phyloP scores from a whole-genome alignment of 2,329 filamentous ascomycete genomes.

The Thielaviopsis ethacetica region DNA sequence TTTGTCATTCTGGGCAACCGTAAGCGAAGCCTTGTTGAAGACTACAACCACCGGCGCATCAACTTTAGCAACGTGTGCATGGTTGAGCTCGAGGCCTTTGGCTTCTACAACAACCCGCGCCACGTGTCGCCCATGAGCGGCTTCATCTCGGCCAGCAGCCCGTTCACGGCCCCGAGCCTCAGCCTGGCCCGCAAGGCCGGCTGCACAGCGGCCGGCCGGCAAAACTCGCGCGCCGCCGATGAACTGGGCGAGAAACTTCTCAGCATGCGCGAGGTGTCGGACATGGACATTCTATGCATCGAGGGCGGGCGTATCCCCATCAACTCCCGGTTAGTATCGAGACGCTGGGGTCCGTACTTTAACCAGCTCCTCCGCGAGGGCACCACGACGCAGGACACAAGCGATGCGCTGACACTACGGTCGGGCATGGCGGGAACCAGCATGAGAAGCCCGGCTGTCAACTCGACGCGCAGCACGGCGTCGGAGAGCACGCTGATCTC shows the following conservation, averaged over 20 bases:
- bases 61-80: conserved; percentile 96
- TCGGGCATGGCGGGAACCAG: conserved; percentile 40
- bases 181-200: conserved; percentile 43
- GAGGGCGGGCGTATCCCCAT: conserved; percentile 84
- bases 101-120: conserved; percentile 88
- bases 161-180: conserved; percentile 38
- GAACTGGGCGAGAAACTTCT: conserved; percentile 73
- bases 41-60: conserved; percentile 94
- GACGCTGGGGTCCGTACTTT: conserved; percentile 92
- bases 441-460: conserved; percentile 27
- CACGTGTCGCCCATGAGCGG: conserved; percentile 62
- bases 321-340: conserved; percentile 74
- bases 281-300: conserved; percentile 93
- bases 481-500: conserved; percentile 28
- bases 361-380: conserved; percentile 79
- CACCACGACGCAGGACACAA: conserved; percentile 48
- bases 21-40: conserved; percentile 84
- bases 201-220: conserved; percentile 57
- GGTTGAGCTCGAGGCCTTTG: conserved; percentile 93
- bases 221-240: conserved; percentile 61
- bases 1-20: conserved; percentile 93
- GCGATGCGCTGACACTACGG: conserved; percentile 60
- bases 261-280: conserved; percentile 65
- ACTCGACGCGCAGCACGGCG: conserved; percentile 36
- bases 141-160: conserved; percentile 70